phyloP scores from a whole-genome alignment of 2,329 filamentous ascomycete genomes.

The Epichloe scottii region DNA sequence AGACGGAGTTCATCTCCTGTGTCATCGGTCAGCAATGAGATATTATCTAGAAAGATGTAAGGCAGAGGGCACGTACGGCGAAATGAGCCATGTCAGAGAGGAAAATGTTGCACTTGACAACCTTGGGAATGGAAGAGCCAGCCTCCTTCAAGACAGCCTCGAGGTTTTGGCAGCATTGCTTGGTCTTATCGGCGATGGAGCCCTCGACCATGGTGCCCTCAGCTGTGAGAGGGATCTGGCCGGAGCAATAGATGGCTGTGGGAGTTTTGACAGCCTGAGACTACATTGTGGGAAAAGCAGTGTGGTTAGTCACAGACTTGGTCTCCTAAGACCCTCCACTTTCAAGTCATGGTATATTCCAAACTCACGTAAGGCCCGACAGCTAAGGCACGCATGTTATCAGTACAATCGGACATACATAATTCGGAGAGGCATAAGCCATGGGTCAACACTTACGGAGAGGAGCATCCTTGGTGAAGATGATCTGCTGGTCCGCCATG shows the following conservation, averaged over 20 bases:
- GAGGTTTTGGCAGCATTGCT: constrained; percentile 60
- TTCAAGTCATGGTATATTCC: background rate
- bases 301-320: background rate
- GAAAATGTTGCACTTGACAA: constrained; percentile 90
- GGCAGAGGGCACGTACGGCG: constrained; percentile 32
- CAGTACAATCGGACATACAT: background rate
- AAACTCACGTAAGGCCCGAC: constrained; percentile 49
- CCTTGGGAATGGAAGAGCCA: constrained; percentile 62
- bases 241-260: constrained; percentile 53
- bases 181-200: constrained; percentile 50
- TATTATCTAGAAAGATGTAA: too few relatives aligned
- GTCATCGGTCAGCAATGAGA: background rate
- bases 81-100: constrained; percentile 86
- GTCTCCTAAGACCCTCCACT: background rate
- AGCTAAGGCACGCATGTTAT: constrained; percentile 25
- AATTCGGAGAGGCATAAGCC: background rate
- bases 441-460: constrained; percentile 32
- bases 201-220: constrained; percentile 44
- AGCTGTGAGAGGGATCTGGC: constrained; percentile 57
- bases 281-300: constrained; percentile 20
- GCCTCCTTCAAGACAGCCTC: constrained; percentile 72
- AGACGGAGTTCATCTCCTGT: constrained; percentile 70
- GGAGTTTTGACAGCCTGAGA: constrained; percentile 56
- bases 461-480: constrained; percentile 48
- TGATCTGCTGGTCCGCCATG: constrained; percentile 35